Evolutionary conservation across 768 basidiomycete species (phyloP).

Genomic region (Ramaria sp.): DNA sequence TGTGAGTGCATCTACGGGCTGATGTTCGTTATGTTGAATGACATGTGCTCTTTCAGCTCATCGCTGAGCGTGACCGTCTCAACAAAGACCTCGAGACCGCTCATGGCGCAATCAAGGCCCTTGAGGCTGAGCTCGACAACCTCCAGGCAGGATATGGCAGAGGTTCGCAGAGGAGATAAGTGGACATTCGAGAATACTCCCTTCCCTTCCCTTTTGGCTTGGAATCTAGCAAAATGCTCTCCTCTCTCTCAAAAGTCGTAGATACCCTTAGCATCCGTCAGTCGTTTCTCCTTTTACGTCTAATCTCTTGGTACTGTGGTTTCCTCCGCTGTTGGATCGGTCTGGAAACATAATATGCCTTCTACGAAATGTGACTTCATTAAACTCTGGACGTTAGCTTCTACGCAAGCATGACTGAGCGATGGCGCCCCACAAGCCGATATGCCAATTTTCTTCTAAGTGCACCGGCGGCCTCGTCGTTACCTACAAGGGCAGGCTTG

Average conservation of each 20-base stretch:
- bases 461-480: not conserved
- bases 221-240: not conserved
- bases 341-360: conserved; percentile 1
- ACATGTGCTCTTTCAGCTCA: conserved; percentile 52
- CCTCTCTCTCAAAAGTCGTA: not conserved
- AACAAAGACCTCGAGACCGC: conserved; percentile 97
- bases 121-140: conserved; percentile 85
- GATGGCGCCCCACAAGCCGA: not conserved
- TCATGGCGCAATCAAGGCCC: conserved; percentile 81
- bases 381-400: not conserved
- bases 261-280: conserved; percentile 4
- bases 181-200: not conserved
- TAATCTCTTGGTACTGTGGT: not conserved
- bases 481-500: not conserved
- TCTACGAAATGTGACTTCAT: not conserved
- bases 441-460: conserved; percentile 5
- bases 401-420: not conserved
- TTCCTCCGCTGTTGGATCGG: not conserved
- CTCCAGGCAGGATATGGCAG: conserved; percentile 80
- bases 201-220: not conserved
- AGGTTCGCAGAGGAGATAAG: conserved; percentile 53
- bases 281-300: not conserved
- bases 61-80: conserved; percentile 94
- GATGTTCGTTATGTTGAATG: conserved; percentile 9
- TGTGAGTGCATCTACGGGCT: conserved; percentile 37